These are phyloP conservation scores for Gremmenia infestans DNA, from an alignment of 2,329 filamentous ascomycete genomes.

Conservation along the genomic window DNA sequence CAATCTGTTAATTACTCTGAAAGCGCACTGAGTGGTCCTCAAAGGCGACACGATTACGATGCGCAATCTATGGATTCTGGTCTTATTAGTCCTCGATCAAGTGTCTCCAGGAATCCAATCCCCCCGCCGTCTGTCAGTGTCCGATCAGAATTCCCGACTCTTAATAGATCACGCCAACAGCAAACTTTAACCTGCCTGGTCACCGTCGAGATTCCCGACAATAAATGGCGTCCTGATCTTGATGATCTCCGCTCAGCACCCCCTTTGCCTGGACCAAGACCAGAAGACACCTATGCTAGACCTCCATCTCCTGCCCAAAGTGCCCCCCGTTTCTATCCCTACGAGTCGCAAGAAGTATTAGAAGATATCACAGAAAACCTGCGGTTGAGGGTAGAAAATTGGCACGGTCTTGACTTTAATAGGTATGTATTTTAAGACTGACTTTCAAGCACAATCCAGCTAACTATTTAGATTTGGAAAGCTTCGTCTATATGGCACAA, in stretches of 20 bases:
- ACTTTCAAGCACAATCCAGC: slow-evolving; percentile 5
- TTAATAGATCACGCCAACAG: slow-evolving; percentile 86
- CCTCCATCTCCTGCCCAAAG: slow-evolving; percentile 52
- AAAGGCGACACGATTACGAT: slow-evolving; percentile 86
- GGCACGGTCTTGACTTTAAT: slow-evolving; percentile 92
- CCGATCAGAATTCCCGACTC: slow-evolving; percentile 92
- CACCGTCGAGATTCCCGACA: slow-evolving; percentile 89
- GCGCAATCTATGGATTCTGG: slow-evolving; percentile 93
- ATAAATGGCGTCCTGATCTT: slow-evolving; percentile 81
- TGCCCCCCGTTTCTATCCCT: slow-evolving; percentile 58
- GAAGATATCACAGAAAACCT: slow-evolving; percentile 84
- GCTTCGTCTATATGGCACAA: slow-evolving; percentile 79
- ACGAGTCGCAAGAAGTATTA: slow-evolving; percentile 70
- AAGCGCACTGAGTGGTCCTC: slow-evolving; percentile 62
- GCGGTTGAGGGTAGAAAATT: slow-evolving; percentile 88
- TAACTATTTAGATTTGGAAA: slow-evolving; percentile 71
- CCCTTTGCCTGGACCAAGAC: slow-evolving; percentile 38
- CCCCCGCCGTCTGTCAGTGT: slow-evolving; percentile 89
- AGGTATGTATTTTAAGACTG: slow-evolving; percentile 43
- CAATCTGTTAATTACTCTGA: slow-evolving; percentile 80
- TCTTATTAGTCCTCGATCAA: slow-evolving; percentile 65
- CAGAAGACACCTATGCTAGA: slow-evolving; percentile 50
- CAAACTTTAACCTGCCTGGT: slow-evolving; percentile 92
- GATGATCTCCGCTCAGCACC: slow-evolving; percentile 65
- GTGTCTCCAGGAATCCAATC: slow-evolving; percentile 74